Evolutionary conservation across 306 rosid species (phyloP).

Genomic region (Cucurbita pepo): DNA sequence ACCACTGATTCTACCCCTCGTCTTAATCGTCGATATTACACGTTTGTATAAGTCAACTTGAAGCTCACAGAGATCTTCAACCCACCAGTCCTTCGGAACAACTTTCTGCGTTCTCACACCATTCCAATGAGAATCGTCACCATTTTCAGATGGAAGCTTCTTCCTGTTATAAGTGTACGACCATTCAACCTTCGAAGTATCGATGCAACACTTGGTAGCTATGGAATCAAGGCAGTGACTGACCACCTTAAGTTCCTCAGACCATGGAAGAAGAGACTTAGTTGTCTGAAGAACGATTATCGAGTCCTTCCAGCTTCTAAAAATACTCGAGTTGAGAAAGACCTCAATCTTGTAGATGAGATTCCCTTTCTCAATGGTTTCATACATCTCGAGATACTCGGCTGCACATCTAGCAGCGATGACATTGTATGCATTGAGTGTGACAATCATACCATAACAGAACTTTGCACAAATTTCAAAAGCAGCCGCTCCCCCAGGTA

Average conservation of each 20-base stretch:
- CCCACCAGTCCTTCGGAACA: constrained; percentile 98
- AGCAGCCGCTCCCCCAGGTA: constrained; percentile 90
- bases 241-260: constrained; percentile 77
- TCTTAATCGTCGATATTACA: constrained; percentile 39
- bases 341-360: constrained; percentile 90
- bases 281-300: constrained; percentile 90
- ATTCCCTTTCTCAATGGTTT: constrained; percentile 76
- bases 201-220: constrained; percentile 80
- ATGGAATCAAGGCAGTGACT: constrained; percentile 74
- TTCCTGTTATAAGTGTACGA: constrained; percentile 77
- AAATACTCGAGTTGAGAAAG: constrained; percentile 80
- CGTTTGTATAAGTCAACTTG: constrained; percentile 67
- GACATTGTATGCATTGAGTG: constrained; percentile 87
- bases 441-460: constrained; percentile 83
- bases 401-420: constrained; percentile 87
- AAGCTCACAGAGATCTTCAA: constrained; percentile 85
- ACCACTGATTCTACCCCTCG: constrained; percentile 37
- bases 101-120: constrained; percentile 48
- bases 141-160: constrained; percentile 64
- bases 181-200: constrained; percentile 85
- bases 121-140: constrained; percentile 52
- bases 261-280: constrained; percentile 70
- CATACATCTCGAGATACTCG: constrained; percentile 87
- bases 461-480: constrained; percentile 91
- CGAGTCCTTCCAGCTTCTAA: constrained; percentile 88